phyloP scores from a whole-genome alignment of 169 alveolate species.

The Cystoisospora suis region DNA sequence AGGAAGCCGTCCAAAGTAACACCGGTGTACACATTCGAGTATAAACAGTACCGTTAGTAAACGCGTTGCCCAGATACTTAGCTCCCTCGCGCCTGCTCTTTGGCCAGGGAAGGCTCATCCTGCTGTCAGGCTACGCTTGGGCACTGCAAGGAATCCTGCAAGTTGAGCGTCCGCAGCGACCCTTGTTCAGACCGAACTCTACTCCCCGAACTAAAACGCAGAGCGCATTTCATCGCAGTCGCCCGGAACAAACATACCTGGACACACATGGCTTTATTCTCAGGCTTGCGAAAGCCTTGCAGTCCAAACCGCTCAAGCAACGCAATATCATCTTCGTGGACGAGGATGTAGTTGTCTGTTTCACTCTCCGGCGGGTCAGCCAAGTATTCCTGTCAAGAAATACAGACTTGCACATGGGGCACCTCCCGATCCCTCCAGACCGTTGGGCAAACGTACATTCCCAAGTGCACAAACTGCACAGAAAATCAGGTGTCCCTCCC shows the following conservation, averaged over 20 bases:
- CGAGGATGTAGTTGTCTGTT: constrained; percentile 39
- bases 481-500: too few relatives aligned
- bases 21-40: neutral
- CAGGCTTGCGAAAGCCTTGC: constrained; percentile 22
- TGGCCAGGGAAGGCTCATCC: too few relatives aligned
- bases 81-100: neutral
- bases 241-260: neutral
- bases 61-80: neutral
- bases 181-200: neutral
- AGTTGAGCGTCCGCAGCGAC: neutral
- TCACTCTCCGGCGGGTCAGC: constrained; percentile 56
- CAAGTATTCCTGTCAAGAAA: constrained; percentile 37
- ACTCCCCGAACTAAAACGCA: neutral
- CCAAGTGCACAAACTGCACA: too few relatives aligned
- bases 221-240: neutral
- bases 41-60: neutral
- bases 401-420: too few relatives aligned
- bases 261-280: constrained; percentile 15
- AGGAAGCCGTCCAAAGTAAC: neutral
- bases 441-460: too few relatives aligned
- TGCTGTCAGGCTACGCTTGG: neutral
- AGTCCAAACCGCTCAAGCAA: constrained; percentile 29
- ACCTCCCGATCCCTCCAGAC: too few relatives aligned
- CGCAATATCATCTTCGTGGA: constrained; percentile 47
- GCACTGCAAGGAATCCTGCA: neutral